These are phyloP conservation scores for Juglanconis sp. DNA, from an alignment of 2,329 filamentous ascomycete species.

Conservation along the genomic window DNA sequence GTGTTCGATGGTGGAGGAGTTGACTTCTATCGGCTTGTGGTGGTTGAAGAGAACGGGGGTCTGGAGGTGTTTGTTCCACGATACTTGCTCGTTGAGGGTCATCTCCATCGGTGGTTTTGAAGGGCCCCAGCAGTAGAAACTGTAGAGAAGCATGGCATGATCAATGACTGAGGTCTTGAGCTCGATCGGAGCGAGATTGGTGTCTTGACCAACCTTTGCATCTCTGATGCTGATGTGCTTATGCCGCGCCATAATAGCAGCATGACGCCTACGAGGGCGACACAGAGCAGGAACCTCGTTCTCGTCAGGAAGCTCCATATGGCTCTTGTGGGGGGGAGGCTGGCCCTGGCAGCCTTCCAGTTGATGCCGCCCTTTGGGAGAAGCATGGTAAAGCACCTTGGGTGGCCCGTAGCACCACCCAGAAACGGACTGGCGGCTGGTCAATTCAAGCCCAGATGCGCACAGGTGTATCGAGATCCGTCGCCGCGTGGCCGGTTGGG, in stretches of 20 bases:
- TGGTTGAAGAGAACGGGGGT: constrained; percentile 97
- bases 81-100: constrained; percentile 82
- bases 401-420: constrained; percentile 42
- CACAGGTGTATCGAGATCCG: constrained; percentile 9
- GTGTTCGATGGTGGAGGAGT: constrained; percentile 72
- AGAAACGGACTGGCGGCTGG: constrained; percentile 13
- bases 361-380: constrained; percentile 84
- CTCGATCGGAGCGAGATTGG: not conserved
- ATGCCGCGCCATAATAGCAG: constrained; percentile 87
- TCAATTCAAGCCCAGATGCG: constrained; percentile 12
- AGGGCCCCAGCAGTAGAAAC: constrained; percentile 97
- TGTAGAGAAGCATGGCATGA: constrained; percentile 35
- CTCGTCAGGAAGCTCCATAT: constrained; percentile 68
- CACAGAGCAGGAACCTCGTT: constrained; percentile 72
- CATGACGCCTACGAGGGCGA: constrained; percentile 67
- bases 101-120: constrained; percentile 95
- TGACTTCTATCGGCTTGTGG: constrained; percentile 82
- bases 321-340: constrained; percentile 73
- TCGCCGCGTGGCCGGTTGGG: not conserved
- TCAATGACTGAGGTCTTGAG: not conserved
- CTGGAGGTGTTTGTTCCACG: constrained; percentile 84
- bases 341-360: constrained; percentile 85
- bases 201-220: constrained; percentile 71
- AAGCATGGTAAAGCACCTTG: constrained; percentile 63
- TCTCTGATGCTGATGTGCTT: constrained; percentile 74